Base-by-base conservation (phyloP, 805 yeast species). In the Starmerella bombicola region DNA sequence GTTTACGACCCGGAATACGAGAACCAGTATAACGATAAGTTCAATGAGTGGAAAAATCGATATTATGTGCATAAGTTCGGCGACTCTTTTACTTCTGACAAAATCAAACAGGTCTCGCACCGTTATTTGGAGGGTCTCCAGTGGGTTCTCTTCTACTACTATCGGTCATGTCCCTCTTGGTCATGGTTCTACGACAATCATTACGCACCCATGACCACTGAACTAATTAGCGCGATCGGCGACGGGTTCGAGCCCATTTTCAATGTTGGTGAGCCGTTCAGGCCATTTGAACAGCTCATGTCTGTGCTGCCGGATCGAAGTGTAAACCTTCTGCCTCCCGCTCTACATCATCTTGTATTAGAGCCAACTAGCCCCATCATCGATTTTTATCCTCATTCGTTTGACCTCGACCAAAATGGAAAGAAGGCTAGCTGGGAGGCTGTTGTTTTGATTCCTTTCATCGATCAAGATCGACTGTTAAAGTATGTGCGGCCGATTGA, bases 341-440 rank as follows among this genome's bases (percentile, higher is more conserved):
- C 74, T 16, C 80, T 80, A 59, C 73, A 94, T 60, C 70, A 77
- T 3, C 67, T 91, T 48, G 86, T 91, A 95, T 75, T 78, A 12
- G 94, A 86, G 43, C 76, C 75, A 33, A 68, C 69, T 33, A 86
- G 96, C 6, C 93, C 95, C 21, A 84, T 91, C 50, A 70, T 70
- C 41, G 96, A 85, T 53, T 85, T 84, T 55, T 91, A 91, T 57
- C 98, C 98, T 2, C 69, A 71, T 43, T 83, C 82, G 45, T 94
- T 88, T 42, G 82, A 77, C 38, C 69, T 82, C 26, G 98, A 91
- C 63, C 70, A 76, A 72, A 91, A 91, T 57, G 98, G 97, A 33
- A 91, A 91, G 59, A 82, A 85, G 41, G 93, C 91, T 2, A 79
- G 84, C 37, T 91, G 98, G 98, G 97, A 91, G 64, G 96, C 96